phyloP scores from a whole-genome alignment of 768 basidiomycete genomes.

The Tylopilus sp. region DNA sequence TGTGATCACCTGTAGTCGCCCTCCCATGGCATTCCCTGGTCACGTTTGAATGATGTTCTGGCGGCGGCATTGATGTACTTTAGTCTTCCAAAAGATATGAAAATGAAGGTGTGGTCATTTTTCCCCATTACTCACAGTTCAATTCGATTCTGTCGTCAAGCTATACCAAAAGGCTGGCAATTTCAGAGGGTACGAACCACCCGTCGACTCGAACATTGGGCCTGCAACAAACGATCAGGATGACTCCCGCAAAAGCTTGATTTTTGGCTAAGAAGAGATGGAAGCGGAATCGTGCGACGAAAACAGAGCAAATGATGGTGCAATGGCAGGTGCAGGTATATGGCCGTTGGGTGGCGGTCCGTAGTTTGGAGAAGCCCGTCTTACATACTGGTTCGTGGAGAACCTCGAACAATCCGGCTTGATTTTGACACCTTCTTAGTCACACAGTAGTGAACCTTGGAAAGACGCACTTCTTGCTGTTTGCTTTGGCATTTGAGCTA shows the following conservation, averaged over 20 bases:
- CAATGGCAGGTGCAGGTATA: slow-evolving; percentile 69
- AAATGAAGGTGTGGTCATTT: slow-evolving; percentile 49
- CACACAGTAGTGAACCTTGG: slow-evolving; percentile 53
- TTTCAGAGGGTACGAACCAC: slow-evolving; percentile 76
- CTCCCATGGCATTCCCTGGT: slow-evolving; percentile 67
- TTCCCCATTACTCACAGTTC: not conserved
- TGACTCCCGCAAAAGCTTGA: slow-evolving; percentile 89
- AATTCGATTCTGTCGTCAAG: slow-evolving; percentile 32
- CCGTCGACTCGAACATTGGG: slow-evolving; percentile 73
- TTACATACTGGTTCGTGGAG: slow-evolving; percentile 62
- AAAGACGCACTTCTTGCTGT: slow-evolving; percentile 58
- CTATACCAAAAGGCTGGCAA: slow-evolving; percentile 67
- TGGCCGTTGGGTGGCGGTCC: slow-evolving; percentile 69
- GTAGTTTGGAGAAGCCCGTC: slow-evolving; percentile 54
- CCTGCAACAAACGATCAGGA: slow-evolving; percentile 60
- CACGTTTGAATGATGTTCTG: slow-evolving; percentile 43
- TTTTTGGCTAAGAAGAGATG: slow-evolving; percentile 70
- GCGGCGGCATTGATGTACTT: slow-evolving; percentile 60
- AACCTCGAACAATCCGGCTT: slow-evolving; percentile 14
- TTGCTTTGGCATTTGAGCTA: slow-evolving; percentile 64
- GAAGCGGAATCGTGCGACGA: slow-evolving; percentile 25
- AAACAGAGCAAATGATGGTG: slow-evolving; percentile 41
- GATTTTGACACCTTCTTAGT: slow-evolving; percentile 34
- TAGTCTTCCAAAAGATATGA: slow-evolving; percentile 53
- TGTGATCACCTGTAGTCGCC: too few relatives aligned